These are phyloP conservation scores for Linnemannia hyalina DNA, from an alignment of 192 early-diverging fungal genomes.

Conservation along the genomic window DNA sequence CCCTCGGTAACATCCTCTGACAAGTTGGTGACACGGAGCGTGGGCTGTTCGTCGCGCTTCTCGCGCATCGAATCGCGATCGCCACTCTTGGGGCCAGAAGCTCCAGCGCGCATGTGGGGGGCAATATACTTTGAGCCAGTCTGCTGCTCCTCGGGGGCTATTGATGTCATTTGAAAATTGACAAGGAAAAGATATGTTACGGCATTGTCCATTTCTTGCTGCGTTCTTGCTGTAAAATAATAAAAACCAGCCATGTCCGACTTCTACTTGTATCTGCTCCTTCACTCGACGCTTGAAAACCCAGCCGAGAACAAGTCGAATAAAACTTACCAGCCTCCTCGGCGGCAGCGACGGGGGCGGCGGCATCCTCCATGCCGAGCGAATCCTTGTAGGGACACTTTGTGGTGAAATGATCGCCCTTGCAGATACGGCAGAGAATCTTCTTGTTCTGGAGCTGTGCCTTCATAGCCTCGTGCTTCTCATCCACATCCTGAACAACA, in stretches of 20 bases:
- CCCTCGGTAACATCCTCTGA: constrained; percentile 92
- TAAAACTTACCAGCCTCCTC: constrained; percentile 57
- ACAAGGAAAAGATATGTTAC: background rate
- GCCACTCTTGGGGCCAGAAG: constrained; percentile 41
- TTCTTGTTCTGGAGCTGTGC: constrained; percentile 79
- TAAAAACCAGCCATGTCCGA: background rate
- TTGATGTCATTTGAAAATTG: background rate
- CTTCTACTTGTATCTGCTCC: background rate
- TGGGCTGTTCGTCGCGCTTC: constrained; percentile 77
- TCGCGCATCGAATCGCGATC: constrained; percentile 63
- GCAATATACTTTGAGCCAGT: constrained; percentile 86
- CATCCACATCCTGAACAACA: constrained; percentile 72
- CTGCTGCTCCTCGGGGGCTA: constrained; percentile 53
- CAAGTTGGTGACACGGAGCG: constrained; percentile 95
- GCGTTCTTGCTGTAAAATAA: background rate
- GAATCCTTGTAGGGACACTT: constrained; percentile 99
- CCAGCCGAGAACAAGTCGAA: too few species aligned
- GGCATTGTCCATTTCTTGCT: background rate
- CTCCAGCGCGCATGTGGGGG: constrained; percentile 78
- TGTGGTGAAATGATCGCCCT: constrained; percentile 95
- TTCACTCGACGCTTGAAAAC: background rate
- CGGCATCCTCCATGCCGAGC: constrained; percentile 82
- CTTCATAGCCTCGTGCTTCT: constrained; percentile 71
- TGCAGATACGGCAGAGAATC: constrained; percentile 95
- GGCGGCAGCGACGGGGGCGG: constrained; percentile 59